phyloP scores from a whole-genome alignment of 2,329 filamentous ascomycete genomes.

The Fusarium udum region DNA sequence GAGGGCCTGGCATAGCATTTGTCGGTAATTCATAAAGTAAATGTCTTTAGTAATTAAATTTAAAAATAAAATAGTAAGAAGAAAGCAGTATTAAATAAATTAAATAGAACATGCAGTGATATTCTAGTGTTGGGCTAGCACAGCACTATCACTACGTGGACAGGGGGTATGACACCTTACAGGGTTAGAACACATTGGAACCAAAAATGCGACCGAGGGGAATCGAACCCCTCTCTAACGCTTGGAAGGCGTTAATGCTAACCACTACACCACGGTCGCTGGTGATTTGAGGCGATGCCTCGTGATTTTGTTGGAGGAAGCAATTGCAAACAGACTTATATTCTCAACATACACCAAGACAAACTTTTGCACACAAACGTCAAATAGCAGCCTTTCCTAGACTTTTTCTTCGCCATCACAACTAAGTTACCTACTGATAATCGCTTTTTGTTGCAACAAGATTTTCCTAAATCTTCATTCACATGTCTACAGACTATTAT shows the following conservation, averaged over 20 bases:
- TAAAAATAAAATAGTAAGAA: not conserved
- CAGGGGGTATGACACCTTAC: not conserved
- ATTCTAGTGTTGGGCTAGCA: not conserved
- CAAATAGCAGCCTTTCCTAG: not conserved
- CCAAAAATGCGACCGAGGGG: slow-evolving; percentile 25
- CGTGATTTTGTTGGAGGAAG: not conserved
- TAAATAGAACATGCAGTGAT: not conserved
- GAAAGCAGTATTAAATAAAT: rapidly evolving
- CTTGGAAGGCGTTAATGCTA: slow-evolving; percentile 34
- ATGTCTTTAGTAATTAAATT: not conserved
- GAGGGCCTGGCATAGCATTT: not conserved
- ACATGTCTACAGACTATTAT: not conserved
- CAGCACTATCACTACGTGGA: rapidly evolving
- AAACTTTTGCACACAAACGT: not conserved
- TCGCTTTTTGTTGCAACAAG: not conserved
- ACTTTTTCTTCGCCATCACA: not conserved
- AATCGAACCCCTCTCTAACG: slow-evolving; percentile 33
- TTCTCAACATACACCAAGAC: rapidly evolving
- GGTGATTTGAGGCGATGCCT: not conserved
- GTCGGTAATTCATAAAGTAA: rapidly evolving
- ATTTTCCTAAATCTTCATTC: rapidly evolving
- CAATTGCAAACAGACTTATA: rapidly evolving
- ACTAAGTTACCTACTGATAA: not conserved
- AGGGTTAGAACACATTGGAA: not conserved
- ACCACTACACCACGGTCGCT: slow-evolving; percentile 32